These are phyloP conservation scores for Diaporthe caulivora DNA, from an alignment of 2,329 filamentous ascomycete species.

Conservation along the genomic window DNA sequence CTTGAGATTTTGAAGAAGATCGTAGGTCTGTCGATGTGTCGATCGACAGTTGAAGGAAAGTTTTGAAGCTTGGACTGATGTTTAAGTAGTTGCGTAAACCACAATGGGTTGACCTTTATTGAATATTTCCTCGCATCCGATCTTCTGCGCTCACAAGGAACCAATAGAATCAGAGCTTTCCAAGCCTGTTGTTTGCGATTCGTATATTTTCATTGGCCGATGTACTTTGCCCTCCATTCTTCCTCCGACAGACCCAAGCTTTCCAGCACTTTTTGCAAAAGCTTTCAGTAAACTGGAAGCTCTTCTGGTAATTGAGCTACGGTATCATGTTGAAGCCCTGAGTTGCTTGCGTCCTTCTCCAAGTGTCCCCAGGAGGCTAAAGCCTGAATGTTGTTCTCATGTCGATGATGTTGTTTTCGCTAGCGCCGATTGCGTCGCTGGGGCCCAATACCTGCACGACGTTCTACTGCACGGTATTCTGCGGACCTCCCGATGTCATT, in stretches of 20 bases:
- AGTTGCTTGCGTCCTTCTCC: background rate
- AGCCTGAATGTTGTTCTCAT: no score
- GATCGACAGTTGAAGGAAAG: background rate
- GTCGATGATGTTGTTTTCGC: background rate
- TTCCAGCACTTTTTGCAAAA: background rate
- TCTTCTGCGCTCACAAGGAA: background rate
- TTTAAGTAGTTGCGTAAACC: background rate
- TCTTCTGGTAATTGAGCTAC: background rate
- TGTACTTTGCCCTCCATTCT: background rate
- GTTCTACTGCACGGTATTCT: background rate
- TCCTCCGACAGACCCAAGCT: background rate
- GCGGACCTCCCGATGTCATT: background rate
- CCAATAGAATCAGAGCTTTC: background rate
- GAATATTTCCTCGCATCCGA: background rate
- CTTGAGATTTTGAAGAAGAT: background rate
- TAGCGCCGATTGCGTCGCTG: background rate
- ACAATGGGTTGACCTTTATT: background rate
- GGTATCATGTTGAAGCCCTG: fast-evolving
- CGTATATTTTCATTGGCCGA: background rate
- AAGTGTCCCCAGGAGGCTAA: fast-evolving
- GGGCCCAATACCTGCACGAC: background rate
- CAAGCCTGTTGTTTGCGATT: background rate
- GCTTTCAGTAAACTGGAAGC: background rate
- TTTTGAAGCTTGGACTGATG: background rate
- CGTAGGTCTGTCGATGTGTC: background rate